Percentiles rank a stretch among this genome's conserved stretches.
Evolutionary conservation across 2,329 filamentous ascomycete species (phyloP).

Genomic region (Tolypocladium pustulatum): DNA sequence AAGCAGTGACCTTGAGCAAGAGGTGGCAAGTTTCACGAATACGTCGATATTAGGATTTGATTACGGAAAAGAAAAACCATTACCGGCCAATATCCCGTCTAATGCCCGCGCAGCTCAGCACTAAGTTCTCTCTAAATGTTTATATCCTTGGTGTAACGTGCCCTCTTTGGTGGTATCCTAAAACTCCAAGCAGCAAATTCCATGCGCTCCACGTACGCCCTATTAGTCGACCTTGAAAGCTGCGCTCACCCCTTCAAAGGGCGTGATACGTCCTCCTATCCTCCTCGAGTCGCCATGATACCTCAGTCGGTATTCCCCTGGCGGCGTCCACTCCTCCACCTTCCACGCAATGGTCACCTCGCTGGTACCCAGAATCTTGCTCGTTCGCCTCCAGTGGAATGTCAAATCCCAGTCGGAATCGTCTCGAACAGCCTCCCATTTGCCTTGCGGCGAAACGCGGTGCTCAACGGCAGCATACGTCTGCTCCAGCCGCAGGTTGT

Average conservation of each 20-base stretch:
- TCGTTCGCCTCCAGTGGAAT: slow-evolving; percentile 69
- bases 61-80: neutral
- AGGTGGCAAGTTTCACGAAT: neutral
- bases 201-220: neutral
- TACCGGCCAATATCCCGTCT: neutral
- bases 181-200: neutral
- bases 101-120: neutral
- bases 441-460: slow-evolving; percentile 8
- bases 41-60: neutral
- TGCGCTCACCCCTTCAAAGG: slow-evolving; percentile 58
- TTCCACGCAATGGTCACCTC: slow-evolving; percentile 71
- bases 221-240: slow-evolving; percentile 28
- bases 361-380: slow-evolving; percentile 60
- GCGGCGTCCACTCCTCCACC: slow-evolving; percentile 48
- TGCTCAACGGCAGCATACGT: slow-evolving; percentile 69
- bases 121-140: neutral
- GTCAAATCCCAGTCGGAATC: slow-evolving; percentile 77
- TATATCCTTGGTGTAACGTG: neutral
- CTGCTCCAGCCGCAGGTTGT: slow-evolving; percentile 66
- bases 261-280: slow-evolving; percentile 39
- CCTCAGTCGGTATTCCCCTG: slow-evolving; percentile 61
- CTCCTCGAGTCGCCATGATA: slow-evolving; percentile 77
- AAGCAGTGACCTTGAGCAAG: neutral
- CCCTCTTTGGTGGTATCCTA: neutral
- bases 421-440: slow-evolving; percentile 58